Base-by-base conservation (phyloP, 768 basidiomycete species). In the Suillus lakei region DNA sequence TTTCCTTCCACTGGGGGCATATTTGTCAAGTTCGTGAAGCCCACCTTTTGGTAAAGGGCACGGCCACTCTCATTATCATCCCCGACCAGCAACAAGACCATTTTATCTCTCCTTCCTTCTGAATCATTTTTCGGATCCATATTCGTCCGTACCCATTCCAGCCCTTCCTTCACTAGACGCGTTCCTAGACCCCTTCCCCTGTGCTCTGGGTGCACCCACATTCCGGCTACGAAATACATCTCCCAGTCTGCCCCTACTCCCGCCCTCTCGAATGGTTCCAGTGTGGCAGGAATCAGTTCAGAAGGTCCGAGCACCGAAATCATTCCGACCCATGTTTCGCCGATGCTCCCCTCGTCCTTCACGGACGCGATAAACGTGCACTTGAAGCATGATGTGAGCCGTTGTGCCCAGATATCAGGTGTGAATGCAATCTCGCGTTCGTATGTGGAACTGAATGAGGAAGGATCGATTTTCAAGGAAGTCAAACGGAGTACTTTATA, bases 151-250 rank as follows among this genome's bases (percentile, higher is more conserved):
- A 39, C 74, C 74, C 76, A 77, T 30, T 70, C 67, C 54, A 77
- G 46, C 34, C 68, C 72, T 12, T 63, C 68, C 21, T 51, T 58
- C 13, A 70, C 63, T n/a, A 77, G 23, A 18, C 36, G n/a, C 2
- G 32, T 10, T 6, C 66, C 74, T 18, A 76, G 18, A 16, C 70
- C 69, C 48, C 64, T 73, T n/a, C 69, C 68, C 18, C 74, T 67
- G 36, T 76, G 74, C 1, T 68, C 68, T n/a, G 69, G 76, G 36
- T 70, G 69, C 5, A 74, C 72, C 76, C 73, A 76, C 72, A 74
- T 69, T n/a, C 46, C 69, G 50, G 5, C 72, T 16, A 76, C 28
- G 16, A 61, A 63, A 18, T 77, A 73, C 13, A 65, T 60, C 18
- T 73, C 64, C 68, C 69, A 76, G 9, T 68, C 50, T 3, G n/a